These are phyloP conservation scores for Leccinum broughii DNA, from an alignment of 768 basidiomycete species.

Conservation along the genomic window DNA sequence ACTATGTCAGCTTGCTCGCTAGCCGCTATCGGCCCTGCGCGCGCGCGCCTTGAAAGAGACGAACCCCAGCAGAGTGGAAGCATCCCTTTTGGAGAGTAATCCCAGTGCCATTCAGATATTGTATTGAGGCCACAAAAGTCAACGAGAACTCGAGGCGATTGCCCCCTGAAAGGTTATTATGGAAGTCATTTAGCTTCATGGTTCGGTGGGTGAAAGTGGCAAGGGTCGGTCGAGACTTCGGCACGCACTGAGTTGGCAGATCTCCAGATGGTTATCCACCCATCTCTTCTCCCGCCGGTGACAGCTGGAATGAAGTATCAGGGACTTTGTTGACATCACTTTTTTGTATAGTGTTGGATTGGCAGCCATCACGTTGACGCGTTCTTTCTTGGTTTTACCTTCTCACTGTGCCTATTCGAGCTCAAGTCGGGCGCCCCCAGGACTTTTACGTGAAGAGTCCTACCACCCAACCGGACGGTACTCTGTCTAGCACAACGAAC, in stretches of 20 bases:
- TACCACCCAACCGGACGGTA: slow-evolving; percentile 15
- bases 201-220: slow-evolving; percentile 15
- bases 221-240: slow-evolving; percentile 15
- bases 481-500: slow-evolving; percentile 15
- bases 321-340: slow-evolving; percentile 25
- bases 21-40: not conserved
- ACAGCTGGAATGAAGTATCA: slow-evolving; percentile 18
- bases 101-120: slow-evolving; percentile 8
- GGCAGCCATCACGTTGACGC: slow-evolving; percentile 20
- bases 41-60: not conserved
- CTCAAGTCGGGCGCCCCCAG: slow-evolving; percentile 12
- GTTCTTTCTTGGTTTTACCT: slow-evolving; percentile 27
- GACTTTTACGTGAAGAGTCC: slow-evolving; percentile 22
- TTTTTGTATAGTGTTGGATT: slow-evolving; percentile 20
- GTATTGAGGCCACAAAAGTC: slow-evolving; percentile 15
- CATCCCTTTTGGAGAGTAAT: slow-evolving; percentile 3
- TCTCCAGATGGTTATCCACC: slow-evolving; percentile 19
- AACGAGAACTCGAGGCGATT: slow-evolving; percentile 18
- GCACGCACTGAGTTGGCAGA: slow-evolving; percentile 18
- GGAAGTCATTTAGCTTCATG: slow-evolving; percentile 21
- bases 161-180: slow-evolving; percentile 25
- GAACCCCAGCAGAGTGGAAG: slow-evolving; percentile 1
- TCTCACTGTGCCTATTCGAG: slow-evolving; percentile 14
- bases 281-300: slow-evolving; percentile 30
- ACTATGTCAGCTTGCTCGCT: not conserved